Base-by-base conservation (phyloP, 1,284 basidiomycete genomes). In the Ganoderma boninense region DNA sequence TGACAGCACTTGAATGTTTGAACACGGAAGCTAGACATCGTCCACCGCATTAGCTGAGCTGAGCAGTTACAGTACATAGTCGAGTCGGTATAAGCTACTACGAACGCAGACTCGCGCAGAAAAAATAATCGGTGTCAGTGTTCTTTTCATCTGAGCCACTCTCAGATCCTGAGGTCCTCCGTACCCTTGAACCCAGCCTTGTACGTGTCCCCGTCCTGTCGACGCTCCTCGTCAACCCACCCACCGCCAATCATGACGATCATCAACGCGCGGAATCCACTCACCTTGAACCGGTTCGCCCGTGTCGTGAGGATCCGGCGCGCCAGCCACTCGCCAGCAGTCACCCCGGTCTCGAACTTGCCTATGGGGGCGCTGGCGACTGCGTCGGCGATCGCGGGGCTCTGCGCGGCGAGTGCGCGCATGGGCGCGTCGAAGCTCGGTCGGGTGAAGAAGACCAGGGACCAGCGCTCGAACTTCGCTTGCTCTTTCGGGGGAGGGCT, bases 361-460 rank as follows among this genome's bases (percentile, higher is more conserved):
- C 46, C 38, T 0, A 14, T 32, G 14, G 65, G 57, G 11, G 65
- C 57, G 4, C 23, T 26, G 10, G 26, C 59, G 1, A 54, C 65
- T 16, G 65, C 65, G 8, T 66, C 43, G 4, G 65, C 56, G 42
- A 66, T 61, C 29, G 26, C 16, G 0, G 42, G 2, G 57, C 65
- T 66, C n/a, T 54, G 80, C 23, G 73, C 71, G 18, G 68, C 42
- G 4, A 80, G 69, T 0, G 79, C 73, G 67, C 71, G 60, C 66
- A 79, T 67, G 11, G 69, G 43, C 32, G 79, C 75, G 7, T 71
- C 71, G 71, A 81, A 68, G 67, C 79, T 79, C 2, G 83, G 82
- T 14, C 83, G 75, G 0, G 77, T 77, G 74, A 84, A 83, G 76
- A 77, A 83, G 1, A 83, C 82, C 10, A 84, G 71, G 23, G 80